phyloP scores from a whole-genome alignment of 352 stramenopile genomes.

The Phytophthora ramorum region DNA sequence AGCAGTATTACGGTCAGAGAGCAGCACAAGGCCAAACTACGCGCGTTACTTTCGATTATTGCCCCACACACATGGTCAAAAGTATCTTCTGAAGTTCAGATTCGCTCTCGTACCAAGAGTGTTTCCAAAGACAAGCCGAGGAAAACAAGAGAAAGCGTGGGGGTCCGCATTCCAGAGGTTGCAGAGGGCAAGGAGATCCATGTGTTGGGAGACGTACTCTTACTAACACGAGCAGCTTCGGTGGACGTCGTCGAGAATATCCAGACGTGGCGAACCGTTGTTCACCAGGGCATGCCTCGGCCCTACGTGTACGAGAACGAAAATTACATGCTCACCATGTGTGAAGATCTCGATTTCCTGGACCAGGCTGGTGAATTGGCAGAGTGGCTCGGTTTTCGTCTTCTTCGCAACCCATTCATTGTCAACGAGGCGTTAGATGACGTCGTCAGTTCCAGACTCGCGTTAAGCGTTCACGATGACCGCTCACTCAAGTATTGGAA shows the following conservation, averaged over 20 bases:
- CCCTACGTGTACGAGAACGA: conserved; percentile 43
- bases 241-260: conserved; percentile 68
- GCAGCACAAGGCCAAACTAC: conserved; percentile 52
- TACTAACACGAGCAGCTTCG: conserved; percentile 57
- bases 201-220: conserved; percentile 59
- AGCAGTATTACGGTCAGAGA: conserved; percentile 61
- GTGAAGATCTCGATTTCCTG: conserved; percentile 62
- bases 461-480: conserved; percentile 15
- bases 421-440: conserved; percentile 43
- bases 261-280: conserved; percentile 41
- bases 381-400: conserved; percentile 61
- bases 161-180: conserved; percentile 9
- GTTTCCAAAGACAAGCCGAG: conserved; percentile 3
- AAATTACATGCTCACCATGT: conserved; percentile 72
- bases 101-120: background rate
- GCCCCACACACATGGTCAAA: conserved; percentile 1
- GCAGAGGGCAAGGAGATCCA: conserved; percentile 57
- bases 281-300: conserved; percentile 43
- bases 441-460: conserved; percentile 23
- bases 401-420: conserved; percentile 67
- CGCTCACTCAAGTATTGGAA: conserved; percentile 41
- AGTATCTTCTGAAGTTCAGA: background rate
- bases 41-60: conserved; percentile 30
- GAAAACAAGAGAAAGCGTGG: background rate
- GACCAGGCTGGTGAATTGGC: conserved; percentile 44